Conservation (phyloP, 2,329 filamentous ascomycete genomes). For the Claviceps cyperi region DNA sequence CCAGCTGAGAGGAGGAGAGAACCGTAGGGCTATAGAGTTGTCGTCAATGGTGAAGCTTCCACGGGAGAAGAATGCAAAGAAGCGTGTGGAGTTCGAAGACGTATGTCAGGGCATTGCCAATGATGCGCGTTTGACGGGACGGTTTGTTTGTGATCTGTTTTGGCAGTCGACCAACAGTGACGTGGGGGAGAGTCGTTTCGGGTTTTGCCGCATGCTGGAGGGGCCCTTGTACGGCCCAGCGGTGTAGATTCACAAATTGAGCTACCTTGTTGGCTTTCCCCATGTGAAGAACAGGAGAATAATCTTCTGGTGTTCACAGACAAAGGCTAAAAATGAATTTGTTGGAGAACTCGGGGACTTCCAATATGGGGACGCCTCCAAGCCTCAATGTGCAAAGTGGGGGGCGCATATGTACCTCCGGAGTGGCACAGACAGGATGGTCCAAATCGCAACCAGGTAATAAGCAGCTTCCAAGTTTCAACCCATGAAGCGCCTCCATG, state of each 20-base stretch:
- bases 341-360: too few species aligned
- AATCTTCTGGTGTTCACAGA: too few species aligned
- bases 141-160: not conserved
- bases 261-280: too few species aligned
- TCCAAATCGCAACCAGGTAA: too few species aligned
- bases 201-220: not conserved
- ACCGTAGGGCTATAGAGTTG: not conserved
- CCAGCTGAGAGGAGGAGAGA: too few species aligned
- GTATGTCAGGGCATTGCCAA: not conserved
- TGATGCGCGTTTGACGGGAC: not conserved
- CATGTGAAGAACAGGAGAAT: too few species aligned
- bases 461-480: not conserved
- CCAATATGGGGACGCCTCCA: too few species aligned
- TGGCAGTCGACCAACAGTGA: not conserved
- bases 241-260: not conserved
- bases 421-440: not conserved
- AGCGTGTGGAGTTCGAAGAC: not conserved
- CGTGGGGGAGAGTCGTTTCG: not conserved
- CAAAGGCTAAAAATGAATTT: too few species aligned
- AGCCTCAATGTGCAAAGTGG: too few species aligned
- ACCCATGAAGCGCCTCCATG: conserved; percentile 17
- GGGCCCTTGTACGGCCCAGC: not conserved
- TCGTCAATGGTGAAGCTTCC: not conserved
- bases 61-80: not conserved
- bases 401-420: too few species aligned